phyloP scores from a whole-genome alignment of 1,284 basidiomycete genomes.

The Trametes pubescens region DNA sequence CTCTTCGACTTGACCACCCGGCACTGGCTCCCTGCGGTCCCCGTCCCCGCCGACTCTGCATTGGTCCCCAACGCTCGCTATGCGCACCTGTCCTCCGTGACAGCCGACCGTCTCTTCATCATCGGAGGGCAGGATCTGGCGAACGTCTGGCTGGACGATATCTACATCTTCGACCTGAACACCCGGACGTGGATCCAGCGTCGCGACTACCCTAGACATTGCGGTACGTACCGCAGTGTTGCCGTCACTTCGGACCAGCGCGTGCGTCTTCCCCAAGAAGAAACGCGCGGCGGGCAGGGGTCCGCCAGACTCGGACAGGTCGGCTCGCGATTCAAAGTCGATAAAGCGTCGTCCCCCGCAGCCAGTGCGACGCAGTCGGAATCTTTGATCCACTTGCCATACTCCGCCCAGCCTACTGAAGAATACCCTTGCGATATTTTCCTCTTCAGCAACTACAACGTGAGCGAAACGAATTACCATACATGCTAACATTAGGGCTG shows the following conservation, averaged over 20 bases:
- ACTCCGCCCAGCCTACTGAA: slow-evolving; percentile 74
- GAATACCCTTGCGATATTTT: slow-evolving; percentile 82
- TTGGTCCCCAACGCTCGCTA: slow-evolving; percentile 76
- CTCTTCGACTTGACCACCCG: slow-evolving; percentile 79
- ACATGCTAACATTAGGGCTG: neutral
- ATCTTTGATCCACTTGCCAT: slow-evolving; percentile 74
- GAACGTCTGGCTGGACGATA: slow-evolving; percentile 92
- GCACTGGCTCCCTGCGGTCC: slow-evolving; percentile 72
- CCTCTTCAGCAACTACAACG: slow-evolving; percentile 91
- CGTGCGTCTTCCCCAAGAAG: slow-evolving; percentile 75
- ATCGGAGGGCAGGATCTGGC: slow-evolving; percentile 94
- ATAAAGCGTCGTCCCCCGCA: slow-evolving; percentile 50
- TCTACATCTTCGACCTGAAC: slow-evolving; percentile 86
- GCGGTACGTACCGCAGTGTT: slow-evolving; percentile 92
- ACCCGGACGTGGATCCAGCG: slow-evolving; percentile 79
- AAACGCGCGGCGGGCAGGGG: slow-evolving; percentile 51
- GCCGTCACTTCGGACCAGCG: slow-evolving; percentile 76
- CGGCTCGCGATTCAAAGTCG: slow-evolving; percentile 64
- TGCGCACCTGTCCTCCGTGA: slow-evolving; percentile 89
- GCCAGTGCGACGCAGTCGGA: slow-evolving; percentile 60
- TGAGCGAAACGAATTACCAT: slow-evolving; percentile 46
- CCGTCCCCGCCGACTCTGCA: slow-evolving; percentile 39
- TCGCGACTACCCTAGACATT: slow-evolving; percentile 86
- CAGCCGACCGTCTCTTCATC: slow-evolving; percentile 85
- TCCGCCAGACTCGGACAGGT: slow-evolving; percentile 58